Evolutionary conservation across 2,329 filamentous ascomycete genomes (phyloP).

Genomic region (Fusarium graminum): DNA sequence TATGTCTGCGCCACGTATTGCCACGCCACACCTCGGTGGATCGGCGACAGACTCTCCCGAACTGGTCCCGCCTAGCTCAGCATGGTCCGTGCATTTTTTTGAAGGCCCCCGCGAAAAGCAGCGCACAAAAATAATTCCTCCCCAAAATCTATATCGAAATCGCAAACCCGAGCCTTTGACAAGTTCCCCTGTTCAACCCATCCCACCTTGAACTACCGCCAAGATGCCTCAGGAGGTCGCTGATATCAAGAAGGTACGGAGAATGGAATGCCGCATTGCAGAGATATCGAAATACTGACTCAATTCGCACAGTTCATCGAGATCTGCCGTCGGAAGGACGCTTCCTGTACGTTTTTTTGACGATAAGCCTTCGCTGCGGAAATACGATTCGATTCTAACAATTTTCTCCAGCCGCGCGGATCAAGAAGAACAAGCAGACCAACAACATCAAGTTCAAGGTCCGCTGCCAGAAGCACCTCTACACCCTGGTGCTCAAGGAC

Average conservation of each 20-base stretch:
- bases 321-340: constrained; percentile 99
- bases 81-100: constrained; percentile 46
- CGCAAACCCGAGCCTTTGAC: constrained; percentile 46
- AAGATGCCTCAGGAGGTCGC: constrained; percentile 98
- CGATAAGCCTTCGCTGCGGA: constrained; percentile 23
- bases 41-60: constrained; percentile 43
- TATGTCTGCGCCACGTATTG: constrained; percentile 35
- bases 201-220: constrained; percentile 62
- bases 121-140: constrained; percentile 54
- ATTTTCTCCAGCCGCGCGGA: constrained; percentile 76
- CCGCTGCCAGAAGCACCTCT: constrained; percentile 95
- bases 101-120: constrained; percentile 47
- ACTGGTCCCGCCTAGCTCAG: not conserved
- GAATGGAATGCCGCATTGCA: not conserved
- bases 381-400: constrained; percentile 49
- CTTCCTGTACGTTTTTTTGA: constrained; percentile 83
- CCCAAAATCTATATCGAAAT: constrained; percentile 48
- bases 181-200: constrained; percentile 47
- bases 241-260: constrained; percentile 88
- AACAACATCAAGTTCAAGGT: constrained; percentile 99
- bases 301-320: constrained; percentile 89
- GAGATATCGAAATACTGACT: constrained; percentile 49
- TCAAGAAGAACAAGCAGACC: constrained; percentile 94
- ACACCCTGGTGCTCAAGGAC: constrained; percentile 99
- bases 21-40: constrained; percentile 41